Base-by-base conservation (phyloP, 768 basidiomycete genomes). In the Clitopilus hobsonii region DNA sequence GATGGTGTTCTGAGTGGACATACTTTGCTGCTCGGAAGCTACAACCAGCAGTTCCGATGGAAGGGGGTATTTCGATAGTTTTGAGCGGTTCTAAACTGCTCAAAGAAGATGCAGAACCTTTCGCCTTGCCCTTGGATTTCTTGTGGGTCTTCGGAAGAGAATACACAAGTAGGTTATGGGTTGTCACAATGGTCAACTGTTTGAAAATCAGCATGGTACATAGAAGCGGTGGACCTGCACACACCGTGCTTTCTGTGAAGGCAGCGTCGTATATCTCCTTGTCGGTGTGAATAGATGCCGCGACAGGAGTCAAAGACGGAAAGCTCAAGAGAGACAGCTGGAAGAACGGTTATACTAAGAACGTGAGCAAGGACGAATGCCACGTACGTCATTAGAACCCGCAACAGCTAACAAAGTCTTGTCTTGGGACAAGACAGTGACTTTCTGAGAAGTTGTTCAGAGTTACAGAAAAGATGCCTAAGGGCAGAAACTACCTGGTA, bases 211-310 rank as follows among this genome's bases (percentile, higher is more conserved):
- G 54, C 18, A 45, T 22, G 5, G 26, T n/a, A 30, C 29, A 53
- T 27, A 56, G 49, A 47, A 49, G 18, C 52, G 10, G 13, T 2
- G n/a, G 10, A 28, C 3, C 18, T 27, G 24, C 41, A 16, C 76
- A 56, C 64, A 91, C 91, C 20, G 77, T 81, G 10, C 79, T 76
- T 4, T 76, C 70, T 24, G 88, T 87, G 74, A 97, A 90, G 6
- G 91, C 80, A 16, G 83, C 84, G 63, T 96, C 94, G 56, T 92
- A 96, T 45, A 98, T 84, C 68, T 97, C 94, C 47, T 85, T 86
- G 11, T 82, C 81, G 14, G 83, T 74, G 41, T 84, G 73, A 38
- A 91, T 73, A 3, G 83, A 65, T 20, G 67, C 67, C 14, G 74
- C 78, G 22, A 72, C 70, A 8, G 79, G 82, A 27, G 65, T 62